Evolutionary conservation across 2,329 filamentous ascomycete genomes (phyloP).

Genomic region (Microdochium paspali): DNA sequence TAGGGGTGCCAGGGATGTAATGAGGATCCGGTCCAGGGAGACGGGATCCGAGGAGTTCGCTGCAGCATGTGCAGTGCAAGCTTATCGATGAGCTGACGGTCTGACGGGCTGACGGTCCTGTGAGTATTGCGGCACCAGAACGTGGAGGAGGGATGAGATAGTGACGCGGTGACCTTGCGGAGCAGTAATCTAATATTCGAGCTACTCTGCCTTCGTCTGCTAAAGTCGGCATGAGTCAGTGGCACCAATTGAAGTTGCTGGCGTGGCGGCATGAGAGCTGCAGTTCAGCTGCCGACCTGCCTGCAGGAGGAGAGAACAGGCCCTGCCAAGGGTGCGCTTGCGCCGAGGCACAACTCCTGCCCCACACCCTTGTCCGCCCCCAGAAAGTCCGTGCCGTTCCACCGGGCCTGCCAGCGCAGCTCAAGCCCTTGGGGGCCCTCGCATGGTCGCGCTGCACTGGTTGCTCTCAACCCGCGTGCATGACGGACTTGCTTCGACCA

Average conservation of each 20-base stretch:
- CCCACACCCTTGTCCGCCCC: not conserved
- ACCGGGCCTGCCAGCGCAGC: not conserved
- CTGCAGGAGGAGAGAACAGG: not conserved
- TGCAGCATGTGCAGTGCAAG: not conserved
- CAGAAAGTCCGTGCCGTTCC: not conserved
- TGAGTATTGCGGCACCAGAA: not conserved
- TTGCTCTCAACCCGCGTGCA: not conserved
- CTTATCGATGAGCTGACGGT: not conserved
- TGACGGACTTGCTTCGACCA: not conserved
- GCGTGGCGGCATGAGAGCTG: no score
- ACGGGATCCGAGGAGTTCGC: not conserved
- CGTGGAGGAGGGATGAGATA: not conserved
- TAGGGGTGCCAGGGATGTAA: not conserved
- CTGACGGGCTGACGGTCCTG: not conserved
- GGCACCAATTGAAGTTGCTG: not conserved
- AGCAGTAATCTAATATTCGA: not conserved
- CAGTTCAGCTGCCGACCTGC: no score
- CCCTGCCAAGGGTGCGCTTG: not conserved
- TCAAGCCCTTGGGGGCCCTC: not conserved
- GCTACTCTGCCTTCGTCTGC: not conserved
- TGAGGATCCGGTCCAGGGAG: not conserved
- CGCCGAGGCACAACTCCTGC: not conserved
- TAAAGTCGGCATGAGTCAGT: not conserved
- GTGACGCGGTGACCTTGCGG: slow-evolving; percentile 1
- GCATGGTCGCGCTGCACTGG: not conserved